Evolutionary conservation across 768 basidiomycete genomes (phyloP).

Genomic region (Rhodosporidiobolus sp.): DNA sequence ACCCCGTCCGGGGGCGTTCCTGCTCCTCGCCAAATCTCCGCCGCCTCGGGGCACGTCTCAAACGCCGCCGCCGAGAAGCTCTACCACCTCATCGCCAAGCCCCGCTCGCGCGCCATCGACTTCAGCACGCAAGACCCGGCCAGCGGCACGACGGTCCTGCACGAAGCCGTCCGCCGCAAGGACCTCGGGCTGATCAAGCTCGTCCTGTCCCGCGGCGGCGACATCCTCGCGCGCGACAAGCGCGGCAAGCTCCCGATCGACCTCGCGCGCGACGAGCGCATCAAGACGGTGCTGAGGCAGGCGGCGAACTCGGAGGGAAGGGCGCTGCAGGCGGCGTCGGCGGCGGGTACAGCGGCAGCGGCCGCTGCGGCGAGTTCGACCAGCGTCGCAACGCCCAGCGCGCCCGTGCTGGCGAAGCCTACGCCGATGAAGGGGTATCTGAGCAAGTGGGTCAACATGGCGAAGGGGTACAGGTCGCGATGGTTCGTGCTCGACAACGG

Average conservation of each 20-base stretch:
- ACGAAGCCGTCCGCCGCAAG: slow-evolving; percentile 78
- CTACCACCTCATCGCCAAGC: slow-evolving; percentile 61
- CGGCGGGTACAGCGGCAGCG: too few relatives aligned
- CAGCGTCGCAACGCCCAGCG: background rate
- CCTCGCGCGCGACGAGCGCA: slow-evolving; percentile 68
- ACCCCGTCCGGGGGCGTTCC: slow-evolving; percentile 51
- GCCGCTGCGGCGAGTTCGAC: background rate
- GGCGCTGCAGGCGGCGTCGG: slow-evolving; percentile 16
- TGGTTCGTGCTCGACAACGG: slow-evolving; percentile 88
- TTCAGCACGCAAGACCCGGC: slow-evolving; percentile 69
- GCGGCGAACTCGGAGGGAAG: slow-evolving; percentile 55
- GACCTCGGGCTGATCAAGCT: slow-evolving; percentile 78
- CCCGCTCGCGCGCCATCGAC: slow-evolving; percentile 68
- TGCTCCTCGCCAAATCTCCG: slow-evolving; percentile 46
- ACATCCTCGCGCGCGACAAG: slow-evolving; percentile 79
- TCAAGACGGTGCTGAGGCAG: slow-evolving; percentile 76
- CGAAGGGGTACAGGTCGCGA: slow-evolving; percentile 78
- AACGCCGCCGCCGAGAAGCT: slow-evolving; percentile 27
- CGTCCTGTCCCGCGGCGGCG: slow-evolving; percentile 78
- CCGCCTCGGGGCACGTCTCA: slow-evolving; percentile 43
- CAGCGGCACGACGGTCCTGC: slow-evolving; percentile 68
- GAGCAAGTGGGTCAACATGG: slow-evolving; percentile 90
- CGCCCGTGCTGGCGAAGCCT: slow-evolving; percentile 52
- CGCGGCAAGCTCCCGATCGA: slow-evolving; percentile 66
- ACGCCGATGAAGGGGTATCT: slow-evolving; percentile 68